Evolutionary conservation across 2,329 filamentous ascomycete genomes (phyloP), one percentile per base, ranked within the genome.

Genomic region (Coleophoma eucalyptorum): DNA sequence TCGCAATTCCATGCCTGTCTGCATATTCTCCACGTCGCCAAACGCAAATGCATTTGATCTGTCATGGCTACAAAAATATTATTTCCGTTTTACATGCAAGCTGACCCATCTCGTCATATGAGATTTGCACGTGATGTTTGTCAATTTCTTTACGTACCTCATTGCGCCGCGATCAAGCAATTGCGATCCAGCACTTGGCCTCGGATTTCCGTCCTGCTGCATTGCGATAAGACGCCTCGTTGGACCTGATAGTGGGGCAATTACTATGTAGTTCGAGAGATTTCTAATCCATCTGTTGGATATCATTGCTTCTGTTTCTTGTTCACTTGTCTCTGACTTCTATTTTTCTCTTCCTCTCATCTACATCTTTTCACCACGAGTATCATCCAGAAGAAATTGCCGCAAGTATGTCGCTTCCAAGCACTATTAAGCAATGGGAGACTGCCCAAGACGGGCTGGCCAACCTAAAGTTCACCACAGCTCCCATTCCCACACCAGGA

Each of bases 401-500:
- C 26, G 26, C 26, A 26, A 26, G 26, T 2, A 63, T 62, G 61
- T 48, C 62, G 46, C 49, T 58, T n/a, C 55, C 59, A n/a, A 46
- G 52, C 4, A 26, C 54, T 8, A 57, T 55, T 54, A 67, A 71
- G 62, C 75, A 80, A 66, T 85, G 81, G 81, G 68, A 73, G 15
- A 80, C 78, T 2, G 66, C 66, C 40, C 75, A 82, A 58, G 70
- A 81, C 59, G 81, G 81, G 10, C 60, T 85, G 19, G 77, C 81
- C 46, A 77, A 79, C 53, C 70, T 85, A 26, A 62, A 66, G 45
- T 62, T 73, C 21, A 63, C 65, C 1, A 70, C 76, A 34, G 72
- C 62, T 4, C 65, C 75, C 2, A 67, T 80, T 51, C 78, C 78
- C 0, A 55, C 62, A 1, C 75, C 78, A 0, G 72, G 72, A 16